A percentile compares a stretch with the other conserved stretches of the same genome.
Evolutionary conservation across 441 rosid genomes (phyloP).

Genomic region (Aquilaria agallochum): DNA sequence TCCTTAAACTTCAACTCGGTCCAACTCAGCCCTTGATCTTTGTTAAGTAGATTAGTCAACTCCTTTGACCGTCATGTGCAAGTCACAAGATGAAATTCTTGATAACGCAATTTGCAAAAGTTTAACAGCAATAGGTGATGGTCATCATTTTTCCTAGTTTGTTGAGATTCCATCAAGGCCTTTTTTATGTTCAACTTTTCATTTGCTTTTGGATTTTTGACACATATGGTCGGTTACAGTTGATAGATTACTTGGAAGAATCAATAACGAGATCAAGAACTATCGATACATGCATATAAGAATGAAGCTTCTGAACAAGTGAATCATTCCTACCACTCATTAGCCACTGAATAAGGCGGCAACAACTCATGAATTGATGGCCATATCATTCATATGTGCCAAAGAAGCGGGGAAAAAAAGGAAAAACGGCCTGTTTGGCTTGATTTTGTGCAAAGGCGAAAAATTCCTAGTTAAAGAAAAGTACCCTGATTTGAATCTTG

Average conservation of each 20-base stretch:
- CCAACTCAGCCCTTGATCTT: no score
- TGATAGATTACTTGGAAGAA: constrained; percentile 90
- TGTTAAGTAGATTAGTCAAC: no score
- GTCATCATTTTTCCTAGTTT: no score
- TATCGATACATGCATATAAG: constrained; percentile 95
- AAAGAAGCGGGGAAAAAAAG: constrained; percentile 20
- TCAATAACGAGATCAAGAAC: constrained; percentile 93
- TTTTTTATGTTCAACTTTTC: background rate
- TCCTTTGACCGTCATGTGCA: no score
- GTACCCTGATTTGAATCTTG: constrained; percentile 80
- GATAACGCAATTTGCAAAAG: no score
- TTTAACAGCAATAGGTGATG: no score
- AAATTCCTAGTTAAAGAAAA: constrained; percentile 33
- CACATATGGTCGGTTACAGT: constrained; percentile 96
- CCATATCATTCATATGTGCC: constrained; percentile 34
- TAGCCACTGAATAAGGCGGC: constrained; percentile 60
- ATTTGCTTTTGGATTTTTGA: background rate
- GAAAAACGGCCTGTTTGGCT: constrained; percentile 4
- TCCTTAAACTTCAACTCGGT: no score
- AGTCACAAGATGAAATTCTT: no score
- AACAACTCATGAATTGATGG: constrained; percentile 29
- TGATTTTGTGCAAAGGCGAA: constrained; percentile 41
- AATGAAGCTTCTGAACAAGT: constrained; percentile 78
- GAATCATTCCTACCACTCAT: constrained; percentile 88
- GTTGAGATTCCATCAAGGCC: background rate